Base-by-base conservation (phyloP, 495 filamentous ascomycete genomes). In the Massariosphaeria phaeospora region DNA sequence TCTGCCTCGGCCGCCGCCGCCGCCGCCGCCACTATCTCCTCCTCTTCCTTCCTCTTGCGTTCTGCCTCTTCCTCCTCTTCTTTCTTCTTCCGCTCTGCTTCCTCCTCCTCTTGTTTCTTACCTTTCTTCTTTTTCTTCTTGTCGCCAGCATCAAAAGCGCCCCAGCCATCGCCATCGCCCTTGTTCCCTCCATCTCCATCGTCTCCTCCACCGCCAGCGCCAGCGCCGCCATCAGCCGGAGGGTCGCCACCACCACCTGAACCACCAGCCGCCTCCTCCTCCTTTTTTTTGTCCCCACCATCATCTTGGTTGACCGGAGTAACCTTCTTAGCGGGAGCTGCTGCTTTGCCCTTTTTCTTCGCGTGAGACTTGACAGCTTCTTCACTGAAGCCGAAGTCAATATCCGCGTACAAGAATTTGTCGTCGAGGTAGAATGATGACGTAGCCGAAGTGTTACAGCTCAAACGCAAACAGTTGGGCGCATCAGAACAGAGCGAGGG, bases 221-320 rank as follows among this genome's bases (percentile, higher is more conserved):
- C 46, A 17, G 31, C 66, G 1, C 47, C 67, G 13, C 58, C 65
- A 35, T 47, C 66, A 52, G 49, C 64, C 9, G 59, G 68, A 11
- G 68, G 68, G 9, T 66, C 66, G n/a, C 43, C 43, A 33, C 43
- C 27, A 38, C 71, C 68, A 11, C 71, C 71, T 1, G 52, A 59
- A 31, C 53, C 59, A 8, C 62, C 58, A 56, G 59, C 69, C 8
- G 63, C 61, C 35, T 66, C 70, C 12, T 64, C 70, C 8, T 72
- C 70, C n/a, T 79, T 71, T 43, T 81, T 74, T n/a, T 69, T 69
- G 17, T 64, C 68, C 12, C 74, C 69, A n/a, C 70, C 69, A 5
- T 66, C 65, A n/a, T 57, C 64, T 30, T 59, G 63, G 24, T 55
- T 49, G 24, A 34, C 35, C 35, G 53, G 59, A 41, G 11, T 54